Evolutionary conservation across 2,329 filamentous ascomycete species (phyloP).

Genomic region (Colletotrichum sp.): DNA sequence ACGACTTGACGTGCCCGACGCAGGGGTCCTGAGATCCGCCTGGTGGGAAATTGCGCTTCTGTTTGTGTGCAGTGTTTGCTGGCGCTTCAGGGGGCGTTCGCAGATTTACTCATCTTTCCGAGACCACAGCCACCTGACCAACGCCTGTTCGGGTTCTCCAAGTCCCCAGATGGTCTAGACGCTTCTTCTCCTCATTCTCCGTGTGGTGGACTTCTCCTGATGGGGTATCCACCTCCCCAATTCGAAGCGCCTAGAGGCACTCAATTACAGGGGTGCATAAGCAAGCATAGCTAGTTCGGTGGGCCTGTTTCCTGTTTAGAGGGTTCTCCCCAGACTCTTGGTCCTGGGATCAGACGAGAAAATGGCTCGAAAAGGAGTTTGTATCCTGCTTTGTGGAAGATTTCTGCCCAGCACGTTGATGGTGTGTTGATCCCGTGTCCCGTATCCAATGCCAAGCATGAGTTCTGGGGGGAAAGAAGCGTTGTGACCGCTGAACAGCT

Average conservation of each 20-base stretch:
- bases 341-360: background rate
- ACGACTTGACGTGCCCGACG: background rate
- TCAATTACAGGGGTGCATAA: background rate
- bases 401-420: background rate
- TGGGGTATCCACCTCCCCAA: background rate
- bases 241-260: background rate
- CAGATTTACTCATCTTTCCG: background rate
- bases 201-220: background rate
- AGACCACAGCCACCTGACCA: background rate
- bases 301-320: slow-evolving; percentile 15
- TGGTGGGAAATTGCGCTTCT: background rate
- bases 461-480: background rate
- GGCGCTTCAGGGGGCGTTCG: background rate
- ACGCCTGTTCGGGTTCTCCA: background rate
- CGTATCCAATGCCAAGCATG: background rate
- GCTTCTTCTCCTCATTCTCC: background rate
- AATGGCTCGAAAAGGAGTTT: background rate
- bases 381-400: background rate
- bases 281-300: slow-evolving; percentile 7
- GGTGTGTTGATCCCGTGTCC: background rate
- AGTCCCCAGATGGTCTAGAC: background rate
- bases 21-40: slow-evolving; percentile 8
- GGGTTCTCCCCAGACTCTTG: background rate
- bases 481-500: background rate
- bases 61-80: background rate